A percentile compares a stretch with the other conserved stretches of the same genome.
Conservation (phyloP, 768 basidiomycete species). For the Boletus speciosus region DNA sequence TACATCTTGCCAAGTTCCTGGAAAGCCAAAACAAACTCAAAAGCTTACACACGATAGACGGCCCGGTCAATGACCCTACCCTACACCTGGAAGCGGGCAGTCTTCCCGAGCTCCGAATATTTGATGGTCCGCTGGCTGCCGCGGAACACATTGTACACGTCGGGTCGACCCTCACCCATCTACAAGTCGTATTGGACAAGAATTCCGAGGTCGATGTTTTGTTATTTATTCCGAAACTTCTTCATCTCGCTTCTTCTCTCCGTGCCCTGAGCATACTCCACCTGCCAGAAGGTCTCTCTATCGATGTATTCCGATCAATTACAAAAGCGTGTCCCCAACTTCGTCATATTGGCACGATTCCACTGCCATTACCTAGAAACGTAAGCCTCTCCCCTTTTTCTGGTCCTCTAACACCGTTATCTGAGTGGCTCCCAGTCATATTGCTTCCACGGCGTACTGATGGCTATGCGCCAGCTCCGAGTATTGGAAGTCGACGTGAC, state of each 20-base stretch:
- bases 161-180: slow-evolving; percentile 39
- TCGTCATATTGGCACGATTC: slow-evolving; percentile 38
- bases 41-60: slow-evolving; percentile 33
- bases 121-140: slow-evolving; percentile 45
- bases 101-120: slow-evolving; percentile 40
- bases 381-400: slow-evolving; percentile 27
- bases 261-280: slow-evolving; percentile 36
- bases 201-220: slow-evolving; percentile 32
- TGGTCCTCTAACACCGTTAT: slow-evolving; percentile 13
- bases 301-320: slow-evolving; percentile 31
- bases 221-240: slow-evolving; percentile 32
- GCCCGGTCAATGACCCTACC: slow-evolving; percentile 20
- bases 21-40: slow-evolving; percentile 43
- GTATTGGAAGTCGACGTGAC: slow-evolving; percentile 37
- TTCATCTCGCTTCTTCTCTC: slow-evolving; percentile 28
- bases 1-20: slow-evolving; percentile 45
- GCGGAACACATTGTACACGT: slow-evolving; percentile 37
- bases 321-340: slow-evolving; percentile 33
- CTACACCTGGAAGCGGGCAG: slow-evolving; percentile 29
- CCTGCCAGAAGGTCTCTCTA: slow-evolving; percentile 32
- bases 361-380: slow-evolving; percentile 33
- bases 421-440: slow-evolving; percentile 29
- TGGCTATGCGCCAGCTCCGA: slow-evolving; percentile 33
- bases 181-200: slow-evolving; percentile 44
- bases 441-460: slow-evolving; percentile 33